Conservation (phyloP, 2,329 filamentous ascomycete genomes). For the Corinectria fuckeliana region DNA sequence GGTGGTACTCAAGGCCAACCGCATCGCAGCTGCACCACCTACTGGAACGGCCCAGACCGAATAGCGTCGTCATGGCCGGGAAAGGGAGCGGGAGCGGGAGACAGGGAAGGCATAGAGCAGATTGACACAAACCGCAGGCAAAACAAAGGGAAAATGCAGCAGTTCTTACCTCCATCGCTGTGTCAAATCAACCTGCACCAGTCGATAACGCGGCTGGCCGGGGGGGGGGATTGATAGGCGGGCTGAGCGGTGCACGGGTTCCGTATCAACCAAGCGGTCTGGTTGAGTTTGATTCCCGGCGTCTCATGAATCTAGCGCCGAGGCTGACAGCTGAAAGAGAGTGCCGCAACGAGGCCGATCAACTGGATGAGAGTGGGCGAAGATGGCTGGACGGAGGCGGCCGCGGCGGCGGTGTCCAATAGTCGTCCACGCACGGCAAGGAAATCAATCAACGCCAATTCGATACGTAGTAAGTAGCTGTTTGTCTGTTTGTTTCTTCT, state of each 20-base stretch:
- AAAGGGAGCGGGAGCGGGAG: background rate
- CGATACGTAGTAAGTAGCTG: background rate
- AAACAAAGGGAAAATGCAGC: background rate
- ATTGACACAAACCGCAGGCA: background rate
- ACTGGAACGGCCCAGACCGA: background rate
- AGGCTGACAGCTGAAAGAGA: conserved; percentile 9
- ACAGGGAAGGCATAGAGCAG: background rate
- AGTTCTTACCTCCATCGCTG: conserved; percentile 19
- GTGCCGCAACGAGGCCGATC: background rate
- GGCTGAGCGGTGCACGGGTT: background rate
- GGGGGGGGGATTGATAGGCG: conserved; percentile 3
- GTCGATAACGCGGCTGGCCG: conserved; percentile 4
- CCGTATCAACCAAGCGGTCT: background rate
- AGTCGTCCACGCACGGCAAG: background rate
- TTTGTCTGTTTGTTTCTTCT: background rate
- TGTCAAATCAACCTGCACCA: conserved; percentile 8
- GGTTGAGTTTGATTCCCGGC: background rate
- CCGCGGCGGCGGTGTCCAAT: conserved; percentile 6
- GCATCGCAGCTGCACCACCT: conserved; percentile 1
- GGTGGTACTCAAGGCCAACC: conserved; percentile 7
- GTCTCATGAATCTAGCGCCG: conserved; percentile 7
- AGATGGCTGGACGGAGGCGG: background rate
- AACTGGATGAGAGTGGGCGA: background rate
- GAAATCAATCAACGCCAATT: background rate
- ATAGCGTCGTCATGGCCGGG: background rate